Conservation (phyloP, 352 stramenopile genomes). For the Phytopythium ostracodes region DNA sequence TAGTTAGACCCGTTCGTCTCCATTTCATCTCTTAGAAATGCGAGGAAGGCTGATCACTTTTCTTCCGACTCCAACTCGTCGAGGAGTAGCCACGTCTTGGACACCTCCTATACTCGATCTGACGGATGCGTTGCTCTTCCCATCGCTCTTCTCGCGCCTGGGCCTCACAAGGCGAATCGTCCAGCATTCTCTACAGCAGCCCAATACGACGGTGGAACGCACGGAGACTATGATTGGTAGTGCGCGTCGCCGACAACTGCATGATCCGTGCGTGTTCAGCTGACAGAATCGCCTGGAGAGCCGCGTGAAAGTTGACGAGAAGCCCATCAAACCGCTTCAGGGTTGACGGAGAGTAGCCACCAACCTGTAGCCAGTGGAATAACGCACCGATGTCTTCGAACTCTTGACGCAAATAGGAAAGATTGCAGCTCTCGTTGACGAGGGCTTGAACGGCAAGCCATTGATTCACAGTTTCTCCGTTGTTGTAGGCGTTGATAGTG, state of each 20-base stretch:
- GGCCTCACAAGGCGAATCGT: background rate
- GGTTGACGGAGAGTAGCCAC: background rate
- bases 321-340: background rate
- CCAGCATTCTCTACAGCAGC: background rate
- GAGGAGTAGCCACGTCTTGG: background rate
- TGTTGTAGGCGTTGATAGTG: background rate
- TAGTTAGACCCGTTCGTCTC: background rate
- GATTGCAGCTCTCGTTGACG: background rate
- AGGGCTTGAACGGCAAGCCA: background rate
- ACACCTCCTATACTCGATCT: background rate
- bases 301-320: background rate
- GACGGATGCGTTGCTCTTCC: background rate
- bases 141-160: background rate
- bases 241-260: background rate
- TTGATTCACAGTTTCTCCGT: background rate
- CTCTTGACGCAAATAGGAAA: background rate
- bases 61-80: background rate
- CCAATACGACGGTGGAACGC: constrained; percentile 1
- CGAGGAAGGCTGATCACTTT: background rate
- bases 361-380: background rate
- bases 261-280: background rate
- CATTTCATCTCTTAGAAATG: background rate
- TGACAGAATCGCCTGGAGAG: background rate
- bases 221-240: background rate
- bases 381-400: background rate